Conservation (phyloP, 2,329 filamentous ascomycete species). For the Paracamarosporium sp. region DNA sequence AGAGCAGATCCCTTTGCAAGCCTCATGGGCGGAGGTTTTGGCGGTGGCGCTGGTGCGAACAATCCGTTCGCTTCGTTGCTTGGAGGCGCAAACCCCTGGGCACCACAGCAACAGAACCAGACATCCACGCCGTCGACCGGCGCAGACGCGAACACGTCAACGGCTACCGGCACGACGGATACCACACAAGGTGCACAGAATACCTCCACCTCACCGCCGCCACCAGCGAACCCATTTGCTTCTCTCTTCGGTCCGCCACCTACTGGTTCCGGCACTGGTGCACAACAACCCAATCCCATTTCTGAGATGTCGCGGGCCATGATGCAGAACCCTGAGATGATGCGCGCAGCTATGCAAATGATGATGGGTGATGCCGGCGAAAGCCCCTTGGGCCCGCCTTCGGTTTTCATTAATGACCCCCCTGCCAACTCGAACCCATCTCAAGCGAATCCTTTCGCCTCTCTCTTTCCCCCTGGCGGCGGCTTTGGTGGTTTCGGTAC, state of each 20-base stretch:
- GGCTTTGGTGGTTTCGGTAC: slow-evolving; percentile 45
- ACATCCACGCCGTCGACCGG: slow-evolving; percentile 26
- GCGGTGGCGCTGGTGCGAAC: slow-evolving; percentile 52
- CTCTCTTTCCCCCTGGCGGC: slow-evolving; percentile 56
- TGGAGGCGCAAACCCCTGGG: slow-evolving; percentile 44
- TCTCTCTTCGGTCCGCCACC: slow-evolving; percentile 60
- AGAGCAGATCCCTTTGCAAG: slow-evolving; percentile 57
- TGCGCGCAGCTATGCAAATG: slow-evolving; percentile 61
- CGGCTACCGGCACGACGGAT: slow-evolving; percentile 14
- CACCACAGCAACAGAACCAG: slow-evolving; percentile 33
- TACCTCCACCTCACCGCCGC: slow-evolving; percentile 27
- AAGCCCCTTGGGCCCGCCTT: slow-evolving; percentile 51
- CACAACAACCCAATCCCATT: slow-evolving; percentile 56
- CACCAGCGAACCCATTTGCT: slow-evolving; percentile 39
- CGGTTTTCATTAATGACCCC: too few relatives aligned
- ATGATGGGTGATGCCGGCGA: slow-evolving; percentile 57
- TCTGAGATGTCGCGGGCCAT: slow-evolving; percentile 53
- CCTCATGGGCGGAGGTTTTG: slow-evolving; percentile 38
- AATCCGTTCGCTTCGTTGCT: slow-evolving; percentile 64
- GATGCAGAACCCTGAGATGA: slow-evolving; percentile 65
- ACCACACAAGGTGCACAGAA: slow-evolving; percentile 26
- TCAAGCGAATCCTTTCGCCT: slow-evolving; percentile 49
- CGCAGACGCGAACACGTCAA: slow-evolving; percentile 23
- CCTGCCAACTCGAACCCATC: slow-evolving; percentile 35
- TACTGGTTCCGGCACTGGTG: slow-evolving; percentile 16